phyloP scores from a whole-genome alignment of 2,329 filamentous ascomycete genomes.

The Esteya vermicola region DNA sequence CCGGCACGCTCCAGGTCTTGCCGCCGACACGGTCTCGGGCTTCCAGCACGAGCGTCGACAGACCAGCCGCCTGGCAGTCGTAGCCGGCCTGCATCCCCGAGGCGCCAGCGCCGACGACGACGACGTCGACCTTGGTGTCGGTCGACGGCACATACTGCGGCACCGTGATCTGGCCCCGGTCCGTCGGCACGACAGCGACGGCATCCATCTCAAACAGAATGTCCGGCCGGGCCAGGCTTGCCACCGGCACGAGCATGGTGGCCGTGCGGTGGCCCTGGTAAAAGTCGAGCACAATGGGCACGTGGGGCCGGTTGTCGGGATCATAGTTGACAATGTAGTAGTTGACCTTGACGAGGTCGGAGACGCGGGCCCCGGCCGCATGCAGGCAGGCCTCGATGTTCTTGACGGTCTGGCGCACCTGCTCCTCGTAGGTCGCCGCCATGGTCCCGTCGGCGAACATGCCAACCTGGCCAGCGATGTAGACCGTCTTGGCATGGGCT shows the following conservation, averaged over 20 bases:
- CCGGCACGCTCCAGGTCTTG: conserved; percentile 24
- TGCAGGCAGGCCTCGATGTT: not conserved
- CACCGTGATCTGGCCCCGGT: not conserved
- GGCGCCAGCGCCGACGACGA: conserved; percentile 8
- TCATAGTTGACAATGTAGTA: conserved; percentile 10
- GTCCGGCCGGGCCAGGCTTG: conserved; percentile 3
- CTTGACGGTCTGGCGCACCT: not conserved
- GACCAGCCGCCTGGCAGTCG: conserved; percentile 3
- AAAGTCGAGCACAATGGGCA: conserved; percentile 3
- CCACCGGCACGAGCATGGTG: conserved; percentile 5
- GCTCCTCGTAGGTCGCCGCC: not conserved
- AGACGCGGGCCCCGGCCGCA: not conserved
- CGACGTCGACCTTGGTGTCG: conserved; percentile 4
- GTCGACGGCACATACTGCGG: not conserved
- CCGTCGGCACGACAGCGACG: not conserved
- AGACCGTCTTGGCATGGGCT: not conserved
- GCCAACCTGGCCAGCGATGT: conserved; percentile 1
- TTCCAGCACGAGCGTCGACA: conserved; percentile 29
- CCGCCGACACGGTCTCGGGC: conserved; percentile 35
- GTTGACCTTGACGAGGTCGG: conserved; percentile 7
- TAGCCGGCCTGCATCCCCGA: conserved; percentile 5
- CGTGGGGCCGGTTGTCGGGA: conserved; percentile 4
- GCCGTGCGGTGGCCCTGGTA: conserved; percentile 5
- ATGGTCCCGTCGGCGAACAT: not conserved
- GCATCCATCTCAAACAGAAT: conserved; percentile 8